These are phyloP conservation scores for Suillus americanus DNA, from an alignment of 768 basidiomycete genomes.

Conservation along the genomic window DNA sequence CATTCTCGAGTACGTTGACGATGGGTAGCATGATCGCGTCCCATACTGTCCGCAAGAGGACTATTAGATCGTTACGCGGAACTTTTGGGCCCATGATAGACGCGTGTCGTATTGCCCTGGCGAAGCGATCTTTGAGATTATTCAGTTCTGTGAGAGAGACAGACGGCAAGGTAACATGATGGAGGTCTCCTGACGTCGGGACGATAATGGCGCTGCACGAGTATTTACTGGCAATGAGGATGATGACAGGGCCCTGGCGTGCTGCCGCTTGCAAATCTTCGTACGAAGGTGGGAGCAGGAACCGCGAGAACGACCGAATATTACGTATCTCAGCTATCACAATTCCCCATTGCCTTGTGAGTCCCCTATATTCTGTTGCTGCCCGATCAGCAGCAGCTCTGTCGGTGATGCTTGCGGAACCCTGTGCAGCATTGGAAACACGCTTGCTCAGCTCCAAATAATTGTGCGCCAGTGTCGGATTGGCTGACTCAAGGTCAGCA, in stretches of 20 bases:
- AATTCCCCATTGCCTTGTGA: slow-evolving; percentile 5
- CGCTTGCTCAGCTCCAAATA: no score
- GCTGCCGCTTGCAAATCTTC: slow-evolving; percentile 17
- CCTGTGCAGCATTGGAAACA: background rate
- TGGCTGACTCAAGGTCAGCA: no score
- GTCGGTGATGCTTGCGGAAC: background rate
- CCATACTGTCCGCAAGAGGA: slow-evolving; percentile 2
- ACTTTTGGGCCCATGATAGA: slow-evolving; percentile 15
- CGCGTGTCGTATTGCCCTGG: slow-evolving; percentile 8
- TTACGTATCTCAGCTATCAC: slow-evolving; percentile 11
- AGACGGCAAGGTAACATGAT: slow-evolving; percentile 17
- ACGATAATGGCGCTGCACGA: slow-evolving; percentile 17
- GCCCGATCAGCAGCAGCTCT: background rate
- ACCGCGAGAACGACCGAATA: slow-evolving; percentile 13
- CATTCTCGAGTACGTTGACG: background rate
- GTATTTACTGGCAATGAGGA: slow-evolving; percentile 15
- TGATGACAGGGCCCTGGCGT: slow-evolving; percentile 17
- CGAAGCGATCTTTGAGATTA: slow-evolving; percentile 10
- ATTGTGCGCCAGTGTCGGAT: no score
- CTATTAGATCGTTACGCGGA: slow-evolving; percentile 3
- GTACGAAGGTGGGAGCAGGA: slow-evolving; percentile 16
- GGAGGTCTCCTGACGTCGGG: background rate
- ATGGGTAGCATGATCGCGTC: slow-evolving; percentile 1
- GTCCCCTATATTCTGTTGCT: slow-evolving; percentile 11
- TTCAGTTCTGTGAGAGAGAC: slow-evolving; percentile 15